Base-by-base conservation (phyloP, 768 basidiomycete genomes). In the Phanerodontia chrysosporium region DNA sequence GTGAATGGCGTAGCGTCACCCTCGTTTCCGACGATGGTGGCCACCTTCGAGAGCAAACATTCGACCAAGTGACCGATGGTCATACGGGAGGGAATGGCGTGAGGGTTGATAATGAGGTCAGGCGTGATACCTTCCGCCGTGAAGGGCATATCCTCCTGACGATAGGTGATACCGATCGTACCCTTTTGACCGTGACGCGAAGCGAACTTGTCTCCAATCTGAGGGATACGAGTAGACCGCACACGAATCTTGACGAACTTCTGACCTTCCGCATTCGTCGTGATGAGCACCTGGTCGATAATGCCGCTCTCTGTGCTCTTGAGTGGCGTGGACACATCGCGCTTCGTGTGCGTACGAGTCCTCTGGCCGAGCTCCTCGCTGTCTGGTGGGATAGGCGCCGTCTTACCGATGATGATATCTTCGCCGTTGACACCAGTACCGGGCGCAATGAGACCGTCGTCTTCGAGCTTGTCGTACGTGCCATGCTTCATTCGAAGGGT, bases 71-170 rank as follows among this genome's bases (percentile, higher is more conserved):
- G 97, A 25, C 97, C 97, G 66, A 99, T 99, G 24, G 97, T 99
- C 97, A 99, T 99, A 76, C 97, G 96, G 54, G 97, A 98, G 3
- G 97, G 97, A 73, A 99, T 99, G 68, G 97, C 97, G 73, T 99
- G 97, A 39, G 97, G 97, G 69, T 99, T 99, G 75, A 99, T 99
- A 76, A 99, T 83, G 67, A 99, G 82, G 72, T 99, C 97, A 10
- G 97, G 97, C 1, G 92, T 92, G 66, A 98, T 93, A 59, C 97
- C 97, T 70, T 98, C 95, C 1, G 88, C 86, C 2, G 95, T 96
- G 78, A 98, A 99, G 29, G 97, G 97, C 97, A 99, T 98, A 71
- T 99, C 97, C 73, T 99, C 97, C 73, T 98, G 97, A 53, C 97
- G 92, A 71, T 99, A 99, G 0, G 96, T 98, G 74, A 99, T 97